These are phyloP conservation scores for Globisporangium cederbergense DNA, from an alignment of 352 stramenopile species.

Conservation along the genomic window DNA sequence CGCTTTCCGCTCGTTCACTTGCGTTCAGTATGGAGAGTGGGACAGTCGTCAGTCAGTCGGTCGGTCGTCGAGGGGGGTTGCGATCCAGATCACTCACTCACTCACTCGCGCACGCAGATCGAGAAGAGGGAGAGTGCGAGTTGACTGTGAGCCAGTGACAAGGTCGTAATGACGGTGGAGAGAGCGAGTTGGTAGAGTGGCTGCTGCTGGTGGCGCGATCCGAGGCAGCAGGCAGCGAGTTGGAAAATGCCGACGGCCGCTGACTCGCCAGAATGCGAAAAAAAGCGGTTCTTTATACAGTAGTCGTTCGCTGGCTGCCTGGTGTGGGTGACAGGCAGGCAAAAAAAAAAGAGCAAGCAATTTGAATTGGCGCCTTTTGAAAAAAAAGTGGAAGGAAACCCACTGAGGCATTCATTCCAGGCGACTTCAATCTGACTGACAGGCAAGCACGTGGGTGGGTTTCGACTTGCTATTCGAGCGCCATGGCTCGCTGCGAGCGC, in stretches of 20 bases:
- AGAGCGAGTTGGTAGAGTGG: neutral
- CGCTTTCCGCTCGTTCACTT: conserved; percentile 2
- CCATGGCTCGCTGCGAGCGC: conserved; percentile 3
- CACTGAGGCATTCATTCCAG: no score
- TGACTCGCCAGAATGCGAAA: conserved; percentile 1
- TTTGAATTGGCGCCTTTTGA: neutral
- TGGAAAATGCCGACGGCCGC: conserved; percentile 5
- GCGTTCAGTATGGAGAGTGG: conserved; percentile 14
- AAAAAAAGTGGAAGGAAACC: conserved; percentile 7
- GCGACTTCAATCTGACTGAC: neutral
- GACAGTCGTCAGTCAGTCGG: conserved; percentile 2
- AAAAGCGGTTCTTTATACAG: no score
- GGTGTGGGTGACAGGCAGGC: no score
- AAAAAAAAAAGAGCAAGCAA: neutral
- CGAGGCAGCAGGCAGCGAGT: neutral
- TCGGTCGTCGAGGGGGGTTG: neutral
- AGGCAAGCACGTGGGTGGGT: neutral
- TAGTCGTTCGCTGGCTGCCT: neutral
- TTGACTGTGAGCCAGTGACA: neutral
- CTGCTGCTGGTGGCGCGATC: neutral
- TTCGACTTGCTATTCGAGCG: neutral
- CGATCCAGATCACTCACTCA: conserved; percentile 5
- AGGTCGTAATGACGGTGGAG: neutral
- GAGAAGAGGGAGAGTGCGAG: neutral
- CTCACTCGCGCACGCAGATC: neutral